Percentiles rank a stretch among this genome's conserved stretches.
Conservation (phyloP, 768 basidiomycete species). For the Pleurotus salmoneostramineus region DNA sequence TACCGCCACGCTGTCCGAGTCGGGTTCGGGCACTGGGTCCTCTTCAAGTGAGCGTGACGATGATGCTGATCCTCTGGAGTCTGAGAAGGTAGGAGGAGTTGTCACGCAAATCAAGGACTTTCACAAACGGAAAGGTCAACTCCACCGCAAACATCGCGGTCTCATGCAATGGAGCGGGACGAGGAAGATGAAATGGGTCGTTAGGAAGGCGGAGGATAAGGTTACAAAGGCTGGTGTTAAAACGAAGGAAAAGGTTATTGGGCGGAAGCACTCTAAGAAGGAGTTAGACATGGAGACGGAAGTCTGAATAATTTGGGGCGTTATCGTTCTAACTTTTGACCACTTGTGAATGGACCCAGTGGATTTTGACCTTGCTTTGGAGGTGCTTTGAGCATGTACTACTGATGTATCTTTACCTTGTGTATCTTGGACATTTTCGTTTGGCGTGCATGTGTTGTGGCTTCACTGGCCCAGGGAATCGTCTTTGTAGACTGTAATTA, state of each 20-base stretch:
- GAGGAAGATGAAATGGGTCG: constrained; percentile 54
- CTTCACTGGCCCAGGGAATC: no score
- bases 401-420: no score
- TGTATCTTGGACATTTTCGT: no score
- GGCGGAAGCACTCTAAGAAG: constrained; percentile 24
- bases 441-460: no score
- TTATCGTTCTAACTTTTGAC: no score
- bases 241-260: constrained; percentile 29
- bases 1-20: constrained; percentile 15
- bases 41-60: constrained; percentile 10
- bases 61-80: constrained; percentile 19
- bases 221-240: constrained; percentile 34
- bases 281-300: constrained; percentile 36
- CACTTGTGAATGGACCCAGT: no score
- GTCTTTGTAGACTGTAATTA: no score
- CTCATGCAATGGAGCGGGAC: constrained; percentile 59
- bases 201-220: constrained; percentile 43
- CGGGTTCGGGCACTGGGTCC: constrained; percentile 1
- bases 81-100: constrained; percentile 14
- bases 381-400: no score
- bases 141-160: constrained; percentile 54
- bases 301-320: constrained; percentile 16
- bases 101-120: constrained; percentile 35
- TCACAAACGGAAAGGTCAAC: constrained; percentile 35
- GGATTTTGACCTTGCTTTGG: no score